These are phyloP conservation scores for Incumbomyces delicatus DNA, from an alignment of 2,329 filamentous ascomycete species.

Conservation along the genomic window DNA sequence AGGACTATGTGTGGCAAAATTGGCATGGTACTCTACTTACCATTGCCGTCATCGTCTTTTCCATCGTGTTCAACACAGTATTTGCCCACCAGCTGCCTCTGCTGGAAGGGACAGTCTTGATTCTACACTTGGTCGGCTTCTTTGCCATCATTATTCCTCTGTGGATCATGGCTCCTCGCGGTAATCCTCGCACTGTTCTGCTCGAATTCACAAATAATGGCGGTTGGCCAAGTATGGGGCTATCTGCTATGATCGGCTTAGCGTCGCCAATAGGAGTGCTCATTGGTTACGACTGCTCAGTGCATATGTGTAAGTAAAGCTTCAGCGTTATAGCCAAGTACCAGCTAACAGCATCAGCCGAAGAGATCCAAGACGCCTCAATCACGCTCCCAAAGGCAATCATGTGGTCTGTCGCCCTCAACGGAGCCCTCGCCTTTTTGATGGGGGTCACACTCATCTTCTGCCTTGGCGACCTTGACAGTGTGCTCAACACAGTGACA, in stretches of 20 bases:
- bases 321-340: background rate
- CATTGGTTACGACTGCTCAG: slow-evolving; percentile 31
- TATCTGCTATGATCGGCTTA: slow-evolving; percentile 32
- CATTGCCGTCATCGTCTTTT: slow-evolving; percentile 28
- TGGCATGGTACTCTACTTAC: slow-evolving; percentile 38
- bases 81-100: slow-evolving; percentile 30
- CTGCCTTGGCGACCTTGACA: slow-evolving; percentile 30
- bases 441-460: slow-evolving; percentile 37
- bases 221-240: slow-evolving; percentile 27
- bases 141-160: slow-evolving; percentile 34
- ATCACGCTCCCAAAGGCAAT: slow-evolving; percentile 40
- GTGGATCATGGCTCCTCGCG: slow-evolving; percentile 32
- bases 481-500: slow-evolving; percentile 15
- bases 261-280: slow-evolving; percentile 30
- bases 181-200: slow-evolving; percentile 28
- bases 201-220: background rate
- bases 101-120: slow-evolving; percentile 31
- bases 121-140: slow-evolving; percentile 32
- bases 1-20: slow-evolving; percentile 28
- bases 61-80: slow-evolving; percentile 31
- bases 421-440: slow-evolving; percentile 38
- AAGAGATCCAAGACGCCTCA: slow-evolving; percentile 42
- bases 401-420: slow-evolving; percentile 38
- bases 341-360: slow-evolving; percentile 21
- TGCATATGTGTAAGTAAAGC: slow-evolving; percentile 32